These are phyloP conservation scores for Penicillium sp. DNA, from an alignment of 2,329 filamentous ascomycete species.

Conservation along the genomic window DNA sequence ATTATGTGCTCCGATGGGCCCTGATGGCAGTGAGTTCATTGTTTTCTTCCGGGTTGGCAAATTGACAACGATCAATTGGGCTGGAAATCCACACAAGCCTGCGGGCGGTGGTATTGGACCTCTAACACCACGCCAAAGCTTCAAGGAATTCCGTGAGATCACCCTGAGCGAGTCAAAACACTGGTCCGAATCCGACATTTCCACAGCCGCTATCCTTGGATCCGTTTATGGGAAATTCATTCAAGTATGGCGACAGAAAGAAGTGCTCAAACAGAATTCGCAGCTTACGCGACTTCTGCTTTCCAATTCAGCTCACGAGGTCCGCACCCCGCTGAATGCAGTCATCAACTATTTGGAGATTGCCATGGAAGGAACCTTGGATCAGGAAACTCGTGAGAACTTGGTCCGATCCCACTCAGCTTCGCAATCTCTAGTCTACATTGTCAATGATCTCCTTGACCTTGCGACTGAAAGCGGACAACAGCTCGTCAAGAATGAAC, in stretches of 20 bases:
- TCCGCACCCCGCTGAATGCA: slow-evolving; percentile 85
- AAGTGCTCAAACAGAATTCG: slow-evolving; percentile 77
- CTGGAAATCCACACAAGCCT: slow-evolving; percentile 61
- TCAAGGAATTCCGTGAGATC: slow-evolving; percentile 78
- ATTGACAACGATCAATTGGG: slow-evolving; percentile 79
- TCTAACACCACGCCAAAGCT: slow-evolving; percentile 78
- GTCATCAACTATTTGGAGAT: slow-evolving; percentile 96
- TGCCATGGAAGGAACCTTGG: slow-evolving; percentile 76
- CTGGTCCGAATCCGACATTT: slow-evolving; percentile 85
- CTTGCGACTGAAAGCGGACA: slow-evolving; percentile 73
- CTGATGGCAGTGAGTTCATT: slow-evolving; percentile 69
- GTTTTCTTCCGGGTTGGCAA: slow-evolving; percentile 79
- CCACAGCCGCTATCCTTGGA: slow-evolving; percentile 84
- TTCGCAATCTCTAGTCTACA: slow-evolving; percentile 88
- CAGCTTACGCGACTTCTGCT: slow-evolving; percentile 76
- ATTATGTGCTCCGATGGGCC: neutral
- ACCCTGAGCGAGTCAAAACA: slow-evolving; percentile 80
- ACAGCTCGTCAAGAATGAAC: slow-evolving; percentile 72
- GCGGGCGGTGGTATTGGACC: slow-evolving; percentile 75
- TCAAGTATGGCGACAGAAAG: slow-evolving; percentile 89
- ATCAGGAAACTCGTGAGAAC: slow-evolving; percentile 84
- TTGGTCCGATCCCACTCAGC: slow-evolving; percentile 82
- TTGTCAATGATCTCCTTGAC: slow-evolving; percentile 89
- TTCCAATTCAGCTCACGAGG: slow-evolving; percentile 88
- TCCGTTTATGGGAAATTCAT: slow-evolving; percentile 89